Base-by-base conservation (phyloP, 495 filamentous ascomycete genomes). In the Aspergillus asperescens region DNA sequence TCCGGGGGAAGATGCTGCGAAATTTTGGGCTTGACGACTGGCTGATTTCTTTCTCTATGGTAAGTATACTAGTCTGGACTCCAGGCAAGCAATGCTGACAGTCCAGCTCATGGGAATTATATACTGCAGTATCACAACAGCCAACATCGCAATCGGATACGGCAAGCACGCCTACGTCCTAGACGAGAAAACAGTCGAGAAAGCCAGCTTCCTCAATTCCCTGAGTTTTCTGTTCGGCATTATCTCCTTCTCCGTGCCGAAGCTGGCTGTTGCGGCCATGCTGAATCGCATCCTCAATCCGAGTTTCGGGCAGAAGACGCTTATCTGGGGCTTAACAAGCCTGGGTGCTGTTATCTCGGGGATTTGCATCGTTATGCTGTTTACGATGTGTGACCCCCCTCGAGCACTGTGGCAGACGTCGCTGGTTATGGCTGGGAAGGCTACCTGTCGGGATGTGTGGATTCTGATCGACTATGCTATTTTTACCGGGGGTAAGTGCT, bases 21-120 rank as follows among this genome's bases (percentile, higher is more conserved):
- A 75, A 67, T 32, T 39, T 77, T 5, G 77, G 78, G 2, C 43
- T 58, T 20, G 79, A 82, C 65, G 78, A 83, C 57, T 76, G 71
- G 39, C 66, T 77, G 31, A 77, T 80, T 61, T 58, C 67, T 1
- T 20, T 64, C 2, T 66, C 77, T 35, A 63, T 76, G 59, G 75
- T 77, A 56, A 10, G 44, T 45, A 4, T 16, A 6, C n/a, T 7
- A 9, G 9, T 13, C 18, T 1, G 7, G 15, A 20, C 12, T 34
- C n/a, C 41, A n/a, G n/a, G n/a, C 41, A 28, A 8, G 35, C 4
- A 5, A 24, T 31, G 5, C 32, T 37, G 22, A 37, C 22, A 1
- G 8, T 0, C 35, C 22, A 66, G 62, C 35, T 57, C 15, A 51
- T 69, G 44, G 63, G 56, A 4, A 24, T 64, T 10, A n/a, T 59